Percentiles rank a stretch among this genome's conserved stretches.
Evolutionary conservation across 371 early-diverging fungal species (phyloP).

Genomic region (Syncephalastrum monosporum): DNA sequence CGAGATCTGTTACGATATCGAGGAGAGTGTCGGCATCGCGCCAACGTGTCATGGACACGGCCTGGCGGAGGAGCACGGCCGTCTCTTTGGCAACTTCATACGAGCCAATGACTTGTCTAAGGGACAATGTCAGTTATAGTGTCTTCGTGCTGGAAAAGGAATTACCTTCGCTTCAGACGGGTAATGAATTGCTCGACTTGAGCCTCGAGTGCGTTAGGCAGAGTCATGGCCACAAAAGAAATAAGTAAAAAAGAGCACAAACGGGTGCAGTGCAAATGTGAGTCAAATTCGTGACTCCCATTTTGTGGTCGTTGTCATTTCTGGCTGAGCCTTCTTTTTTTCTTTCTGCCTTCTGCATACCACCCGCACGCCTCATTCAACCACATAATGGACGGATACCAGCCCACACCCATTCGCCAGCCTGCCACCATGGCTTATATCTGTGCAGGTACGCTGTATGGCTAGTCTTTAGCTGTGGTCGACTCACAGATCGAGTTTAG

Average conservation of each 20-base stretch:
- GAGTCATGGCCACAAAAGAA: slow-evolving; percentile 11
- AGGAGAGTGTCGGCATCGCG: slow-evolving; percentile 60
- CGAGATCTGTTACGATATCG: slow-evolving; percentile 66
- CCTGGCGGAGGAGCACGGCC: slow-evolving; percentile 73
- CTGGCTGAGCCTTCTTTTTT: background rate
- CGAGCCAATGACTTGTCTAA: slow-evolving; percentile 69
- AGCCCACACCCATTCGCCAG: slow-evolving; percentile 46
- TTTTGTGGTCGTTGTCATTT: background rate
- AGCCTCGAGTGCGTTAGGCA: slow-evolving; percentile 37
- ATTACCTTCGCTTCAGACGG: slow-evolving; percentile 62
- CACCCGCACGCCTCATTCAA: background rate
- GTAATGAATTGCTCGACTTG: slow-evolving; percentile 53
- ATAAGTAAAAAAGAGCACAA: too few species aligned
- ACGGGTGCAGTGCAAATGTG: too few species aligned
- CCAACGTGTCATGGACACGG: slow-evolving; percentile 78
- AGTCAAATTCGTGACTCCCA: background rate
- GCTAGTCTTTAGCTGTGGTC: background rate
- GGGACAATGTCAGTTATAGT: background rate
- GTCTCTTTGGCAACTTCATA: slow-evolving; percentile 80
- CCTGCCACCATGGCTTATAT: slow-evolving; percentile 58
- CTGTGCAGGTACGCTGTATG: slow-evolving; percentile 50
- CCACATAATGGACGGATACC: slow-evolving; percentile 40
- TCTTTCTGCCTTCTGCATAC: slow-evolving; percentile 3
- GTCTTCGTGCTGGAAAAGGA: background rate
- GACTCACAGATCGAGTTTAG: slow-evolving; percentile 30